phyloP scores from a whole-genome alignment of 495 filamentous ascomycete genomes.

The Pyronema omphalodes region DNA sequence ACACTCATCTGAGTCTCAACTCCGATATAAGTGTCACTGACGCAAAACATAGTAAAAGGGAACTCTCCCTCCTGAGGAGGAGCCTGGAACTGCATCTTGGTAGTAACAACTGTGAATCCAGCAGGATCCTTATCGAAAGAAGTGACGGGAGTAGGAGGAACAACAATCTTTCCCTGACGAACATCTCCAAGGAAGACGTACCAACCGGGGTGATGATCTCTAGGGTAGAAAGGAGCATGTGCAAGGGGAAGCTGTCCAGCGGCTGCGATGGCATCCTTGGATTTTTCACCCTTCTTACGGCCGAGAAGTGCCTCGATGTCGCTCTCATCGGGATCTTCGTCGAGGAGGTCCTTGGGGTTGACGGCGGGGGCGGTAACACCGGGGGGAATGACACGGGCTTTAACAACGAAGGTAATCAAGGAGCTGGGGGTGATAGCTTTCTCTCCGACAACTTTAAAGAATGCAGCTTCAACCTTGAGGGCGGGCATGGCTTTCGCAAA shows the following conservation, averaged over 20 bases:
- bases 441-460: constrained; percentile 96
- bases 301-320: constrained; percentile 77
- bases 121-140: constrained; percentile 65
- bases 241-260: constrained; percentile 52
- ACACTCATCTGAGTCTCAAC: constrained; percentile 81
- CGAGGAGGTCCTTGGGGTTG: constrained; percentile 61
- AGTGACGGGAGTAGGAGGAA: constrained; percentile 81
- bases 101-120: constrained; percentile 80
- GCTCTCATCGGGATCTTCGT: constrained; percentile 81
- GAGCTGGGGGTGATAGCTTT: constrained; percentile 81
- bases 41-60: constrained; percentile 73
- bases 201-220: constrained; percentile 79
- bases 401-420: constrained; percentile 82
- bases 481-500: constrained; percentile 68
- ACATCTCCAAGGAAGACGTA: constrained; percentile 82
- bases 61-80: constrained; percentile 85
- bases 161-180: constrained; percentile 85
- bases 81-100: constrained; percentile 94
- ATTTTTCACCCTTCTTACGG: constrained; percentile 48
- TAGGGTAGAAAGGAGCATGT: constrained; percentile 71
- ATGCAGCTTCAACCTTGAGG: constrained; percentile 76
- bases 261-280: constrained; percentile 30
- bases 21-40: constrained; percentile 87
- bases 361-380: constrained; percentile 59
- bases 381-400: constrained; percentile 83